Base-by-base conservation (phyloP, 2,329 filamentous ascomycete genomes). In the Aspergillus tanneri region DNA sequence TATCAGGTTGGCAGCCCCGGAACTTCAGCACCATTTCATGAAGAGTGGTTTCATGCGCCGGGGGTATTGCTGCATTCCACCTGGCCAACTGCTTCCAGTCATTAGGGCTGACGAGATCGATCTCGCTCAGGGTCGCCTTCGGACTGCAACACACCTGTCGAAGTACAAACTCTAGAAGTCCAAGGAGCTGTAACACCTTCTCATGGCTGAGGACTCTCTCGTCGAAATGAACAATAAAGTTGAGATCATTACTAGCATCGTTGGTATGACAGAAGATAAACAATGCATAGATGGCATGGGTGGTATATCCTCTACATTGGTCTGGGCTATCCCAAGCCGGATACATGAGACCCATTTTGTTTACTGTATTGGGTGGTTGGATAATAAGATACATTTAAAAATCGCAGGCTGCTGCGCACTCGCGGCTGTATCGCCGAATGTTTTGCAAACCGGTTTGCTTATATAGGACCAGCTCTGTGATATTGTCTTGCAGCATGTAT, bases 361-460 rank as follows among this genome's bases (percentile, higher is more conserved):
- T 32, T 6, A 12, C 28, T 6, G 18, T 18, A 4, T 23, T 11
- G 18, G 18, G 14, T n/a, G 11, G n/a, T 23, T 61, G 57, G 21
- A 72, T 67, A 1, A 65, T 66, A 71, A 55, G 41, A 60, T 72
- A 55, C 39, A 61, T 72, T 35, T 70, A 64, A 50, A 72, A 70
- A 10, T 69, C 58, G 47, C 69, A 73, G 21, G 68, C 70, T 8
- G 58, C 52, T 9, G 62, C 62, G 5, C 63, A 59, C 43, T 71
- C 65, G 1, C 73, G 64, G 52, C 77, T 78, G 11, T 81, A 61
- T 11, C 72, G 69, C n/a, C 80, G 76, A 49, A 74, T 74, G 35
- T 71, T 63, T 41, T 71, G 69, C 14, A 74, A 40, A 3, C 71
- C 72, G 5, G 78, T 73, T 59, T 86, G 81, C 65, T 86, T 80